Percentiles rank a stretch among this genome's conserved stretches.
Conservation (phyloP, 257 asterid species). For the Buddleja alternifolia region DNA sequence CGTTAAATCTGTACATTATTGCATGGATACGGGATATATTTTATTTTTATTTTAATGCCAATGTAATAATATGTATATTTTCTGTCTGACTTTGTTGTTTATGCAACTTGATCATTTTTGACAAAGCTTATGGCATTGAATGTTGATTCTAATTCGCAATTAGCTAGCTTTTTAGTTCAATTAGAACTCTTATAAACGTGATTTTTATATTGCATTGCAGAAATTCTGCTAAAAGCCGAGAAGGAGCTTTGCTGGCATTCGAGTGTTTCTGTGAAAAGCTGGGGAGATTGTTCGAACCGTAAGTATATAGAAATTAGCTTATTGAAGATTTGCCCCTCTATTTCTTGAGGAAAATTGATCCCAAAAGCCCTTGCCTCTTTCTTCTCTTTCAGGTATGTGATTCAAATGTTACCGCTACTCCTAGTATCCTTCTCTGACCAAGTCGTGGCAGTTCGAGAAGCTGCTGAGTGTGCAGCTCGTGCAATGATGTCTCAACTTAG, state of each 20-base stretch:
- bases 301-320: constrained; percentile 38
- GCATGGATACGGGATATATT: neutral
- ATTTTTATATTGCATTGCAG: constrained; percentile 45
- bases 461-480: constrained; percentile 99
- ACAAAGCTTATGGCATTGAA: constrained; percentile 9
- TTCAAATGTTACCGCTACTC: constrained; percentile 89
- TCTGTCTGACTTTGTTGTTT: neutral
- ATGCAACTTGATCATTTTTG: constrained; percentile 7
- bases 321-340: constrained; percentile 23
- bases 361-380: neutral
- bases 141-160: constrained; percentile 10
- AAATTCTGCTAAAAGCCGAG: constrained; percentile 89
- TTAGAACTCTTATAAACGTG: neutral
- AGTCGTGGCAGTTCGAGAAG: constrained; percentile 98
- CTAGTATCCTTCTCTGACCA: constrained; percentile 92
- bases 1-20: neutral
- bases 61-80: constrained; percentile 4
- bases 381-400: constrained; percentile 72
- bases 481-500: constrained; percentile 99
- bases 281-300: constrained; percentile 98
- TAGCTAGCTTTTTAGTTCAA: neutral
- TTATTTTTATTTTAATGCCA: neutral
- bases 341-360: constrained; percentile 16
- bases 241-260: constrained; percentile 93
- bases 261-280: constrained; percentile 97